A percentile compares a stretch with the other conserved stretches of the same genome.
Conservation (phyloP, 2,329 filamentous ascomycete species). For the Fonsecaea nubica region DNA sequence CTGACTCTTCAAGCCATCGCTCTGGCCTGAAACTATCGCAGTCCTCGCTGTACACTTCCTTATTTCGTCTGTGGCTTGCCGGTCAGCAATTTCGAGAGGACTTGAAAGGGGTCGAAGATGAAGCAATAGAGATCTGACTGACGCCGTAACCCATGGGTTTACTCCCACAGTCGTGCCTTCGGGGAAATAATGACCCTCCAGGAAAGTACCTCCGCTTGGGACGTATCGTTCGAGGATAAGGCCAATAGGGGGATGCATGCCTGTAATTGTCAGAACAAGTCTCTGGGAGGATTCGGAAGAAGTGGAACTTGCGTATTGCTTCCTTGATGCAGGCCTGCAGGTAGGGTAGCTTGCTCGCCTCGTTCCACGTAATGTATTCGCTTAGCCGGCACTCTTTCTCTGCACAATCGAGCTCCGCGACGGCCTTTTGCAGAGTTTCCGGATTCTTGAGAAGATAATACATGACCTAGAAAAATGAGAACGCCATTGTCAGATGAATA, state of each 20-base stretch:
- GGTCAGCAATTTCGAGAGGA: not conserved
- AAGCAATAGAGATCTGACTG: slow-evolving; percentile 3
- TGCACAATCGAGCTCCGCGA: slow-evolving; percentile 31
- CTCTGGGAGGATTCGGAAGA: not conserved
- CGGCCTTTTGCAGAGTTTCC: slow-evolving; percentile 21
- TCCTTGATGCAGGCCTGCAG: slow-evolving; percentile 37
- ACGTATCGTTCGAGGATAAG: slow-evolving; percentile 41
- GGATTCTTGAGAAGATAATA: slow-evolving; percentile 57
- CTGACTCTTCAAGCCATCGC: slow-evolving; percentile 66
- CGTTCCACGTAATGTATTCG: slow-evolving; percentile 27
- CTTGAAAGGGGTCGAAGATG: not conserved
- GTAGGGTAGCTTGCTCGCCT: slow-evolving; percentile 32
- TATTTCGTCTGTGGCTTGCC: slow-evolving; percentile 29
- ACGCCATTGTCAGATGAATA: too few species aligned
- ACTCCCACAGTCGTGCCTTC: slow-evolving; percentile 36
- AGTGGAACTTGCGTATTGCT: slow-evolving; percentile 29
- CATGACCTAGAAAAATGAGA: slow-evolving; percentile 20
- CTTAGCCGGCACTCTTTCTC: slow-evolving; percentile 27
- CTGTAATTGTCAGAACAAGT: slow-evolving; percentile 14
- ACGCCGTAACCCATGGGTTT: slow-evolving; percentile 35
- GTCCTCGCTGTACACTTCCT: slow-evolving; percentile 56
- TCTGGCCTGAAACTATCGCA: slow-evolving; percentile 72
- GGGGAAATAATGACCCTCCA: slow-evolving; percentile 32
- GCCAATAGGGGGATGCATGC: slow-evolving; percentile 40
- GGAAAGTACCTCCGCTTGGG: slow-evolving; percentile 33